phyloP scores from a whole-genome alignment of 495 filamentous ascomycete species.

The Trichoderma gamsii region DNA sequence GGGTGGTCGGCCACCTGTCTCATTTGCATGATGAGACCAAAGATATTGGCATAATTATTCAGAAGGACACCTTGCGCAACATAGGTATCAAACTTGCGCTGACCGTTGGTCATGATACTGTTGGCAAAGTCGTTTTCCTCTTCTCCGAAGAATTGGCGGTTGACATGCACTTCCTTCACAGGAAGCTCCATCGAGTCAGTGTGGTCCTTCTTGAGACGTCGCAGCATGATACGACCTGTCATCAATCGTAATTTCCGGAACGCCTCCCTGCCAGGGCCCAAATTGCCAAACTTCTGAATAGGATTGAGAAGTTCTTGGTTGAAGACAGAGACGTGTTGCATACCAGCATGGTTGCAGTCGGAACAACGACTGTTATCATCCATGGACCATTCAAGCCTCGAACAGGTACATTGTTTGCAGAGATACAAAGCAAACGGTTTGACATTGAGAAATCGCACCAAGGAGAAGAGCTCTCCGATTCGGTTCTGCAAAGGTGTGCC shows the following conservation, averaged over 20 bases:
- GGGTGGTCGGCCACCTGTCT: conserved; percentile 94
- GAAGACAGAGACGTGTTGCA: conserved; percentile 89
- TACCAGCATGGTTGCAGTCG: conserved; percentile 57
- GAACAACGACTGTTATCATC: conserved; percentile 60
- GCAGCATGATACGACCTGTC: conserved; percentile 87
- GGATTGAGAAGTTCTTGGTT: conserved; percentile 93
- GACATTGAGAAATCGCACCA: conserved; percentile 83
- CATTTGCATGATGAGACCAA: conserved; percentile 94
- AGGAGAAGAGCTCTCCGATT: conserved; percentile 94
- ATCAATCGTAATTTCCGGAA: conserved; percentile 77
- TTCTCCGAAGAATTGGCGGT: conserved; percentile 92
- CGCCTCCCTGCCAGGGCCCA: conserved; percentile 53
- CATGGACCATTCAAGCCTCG: conserved; percentile 76
- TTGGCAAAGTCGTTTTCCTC: conserved; percentile 91
- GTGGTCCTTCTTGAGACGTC: conserved; percentile 86
- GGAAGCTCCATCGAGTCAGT: conserved; percentile 91
- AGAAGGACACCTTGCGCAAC: conserved; percentile 89
- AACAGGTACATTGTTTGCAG: conserved; percentile 77
- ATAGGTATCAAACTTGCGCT: conserved; percentile 87
- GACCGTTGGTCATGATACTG: conserved; percentile 86
- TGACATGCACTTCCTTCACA: conserved; percentile 83
- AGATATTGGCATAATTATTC: conserved; percentile 92
- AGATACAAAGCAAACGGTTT: conserved; percentile 87
- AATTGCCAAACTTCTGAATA: conserved; percentile 50
- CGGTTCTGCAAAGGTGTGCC: conserved; percentile 94